Conservation (phyloP, 2,329 filamentous ascomycete species). For the Sporothrix brunneoviolacea region DNA sequence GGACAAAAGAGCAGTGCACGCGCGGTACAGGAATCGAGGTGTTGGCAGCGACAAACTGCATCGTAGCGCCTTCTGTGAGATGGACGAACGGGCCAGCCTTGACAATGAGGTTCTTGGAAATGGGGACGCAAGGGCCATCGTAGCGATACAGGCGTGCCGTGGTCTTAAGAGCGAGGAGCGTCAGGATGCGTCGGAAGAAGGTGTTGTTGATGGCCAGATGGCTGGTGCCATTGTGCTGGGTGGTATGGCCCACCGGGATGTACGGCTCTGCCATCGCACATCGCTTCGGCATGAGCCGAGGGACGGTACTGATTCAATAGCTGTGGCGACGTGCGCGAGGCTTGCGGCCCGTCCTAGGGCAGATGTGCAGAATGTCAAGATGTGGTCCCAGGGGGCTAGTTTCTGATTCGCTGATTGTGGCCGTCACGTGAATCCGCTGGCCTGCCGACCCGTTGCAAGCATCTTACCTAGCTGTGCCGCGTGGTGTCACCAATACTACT, state of each 20-base stretch:
- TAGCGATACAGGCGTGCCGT: neutral
- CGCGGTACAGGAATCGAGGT: conserved; percentile 12
- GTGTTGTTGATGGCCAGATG: neutral
- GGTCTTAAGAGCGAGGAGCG: neutral
- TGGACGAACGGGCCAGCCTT: neutral
- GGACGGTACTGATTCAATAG: neutral
- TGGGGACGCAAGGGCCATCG: neutral
- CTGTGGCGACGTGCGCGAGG: neutral
- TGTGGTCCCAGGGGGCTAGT: no score
- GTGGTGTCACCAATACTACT: no score
- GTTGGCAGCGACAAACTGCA: conserved; percentile 6
- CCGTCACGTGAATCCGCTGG: no score
- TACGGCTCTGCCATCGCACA: neutral
- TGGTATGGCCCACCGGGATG: neutral
- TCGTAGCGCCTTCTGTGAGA: conserved; percentile 5
- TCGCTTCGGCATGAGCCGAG: neutral
- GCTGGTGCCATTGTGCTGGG: neutral
- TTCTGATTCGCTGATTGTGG: no score
- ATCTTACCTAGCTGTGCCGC: no score
- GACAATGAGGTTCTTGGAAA: neutral
- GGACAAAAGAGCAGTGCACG: conserved; percentile 6
- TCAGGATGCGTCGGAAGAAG: neutral
- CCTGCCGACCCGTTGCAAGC: no score
- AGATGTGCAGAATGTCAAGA: neutral
- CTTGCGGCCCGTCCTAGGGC: neutral